Evolutionary conservation across 805 yeast species (phyloP), one percentile per base, ranked within the genome.

Genomic region (Clavispora fructus): DNA sequence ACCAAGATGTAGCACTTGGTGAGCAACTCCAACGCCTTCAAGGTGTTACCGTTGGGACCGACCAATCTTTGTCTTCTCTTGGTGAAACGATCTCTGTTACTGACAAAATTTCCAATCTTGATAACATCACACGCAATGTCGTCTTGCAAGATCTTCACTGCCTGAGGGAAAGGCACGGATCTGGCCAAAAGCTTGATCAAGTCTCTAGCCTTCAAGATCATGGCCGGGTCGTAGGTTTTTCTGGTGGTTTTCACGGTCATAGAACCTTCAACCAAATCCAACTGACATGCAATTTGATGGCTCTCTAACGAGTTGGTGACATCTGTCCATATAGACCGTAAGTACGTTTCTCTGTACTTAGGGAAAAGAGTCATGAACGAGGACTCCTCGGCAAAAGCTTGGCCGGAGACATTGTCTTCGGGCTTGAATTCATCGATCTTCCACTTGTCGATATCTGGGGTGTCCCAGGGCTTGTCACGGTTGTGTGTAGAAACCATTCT

Each of bases 381-480:
- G 13, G 96, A 86, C 63, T 94, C 99, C 64, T 94, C 99, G n/a
- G 95, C 77, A 61, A 94, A 94, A 16, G 96, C 87, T 40, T 77
- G 75, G 0, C 97, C 97, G 10, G 91, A 80, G 7, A 80, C 82
- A 61, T 90, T 88, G 62, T 94, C 96, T 57, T 89, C 96, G 1
- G 89, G 88, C 55, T 77, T 85, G 73, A 94, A 94, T 47, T 89
- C 95, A 31, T 88, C 96, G 31, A 82, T 73, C 56, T 78, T 74
- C 99, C 99, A 92, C 64, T 92, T 91, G 64, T 91, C 96, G 47
- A 91, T 83, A 56, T 90, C 97, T 17, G 86, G 88, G 10, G 96
- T 91, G 63, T 91, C 98, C 98, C 98, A 91, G 44, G 98, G 98
- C 67, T 92, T 92, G 58, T 94, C 98, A 61, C 82, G 84, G 66